Conservation (phyloP, 1,284 basidiomycete species). For the Malassezia nana region DNA sequence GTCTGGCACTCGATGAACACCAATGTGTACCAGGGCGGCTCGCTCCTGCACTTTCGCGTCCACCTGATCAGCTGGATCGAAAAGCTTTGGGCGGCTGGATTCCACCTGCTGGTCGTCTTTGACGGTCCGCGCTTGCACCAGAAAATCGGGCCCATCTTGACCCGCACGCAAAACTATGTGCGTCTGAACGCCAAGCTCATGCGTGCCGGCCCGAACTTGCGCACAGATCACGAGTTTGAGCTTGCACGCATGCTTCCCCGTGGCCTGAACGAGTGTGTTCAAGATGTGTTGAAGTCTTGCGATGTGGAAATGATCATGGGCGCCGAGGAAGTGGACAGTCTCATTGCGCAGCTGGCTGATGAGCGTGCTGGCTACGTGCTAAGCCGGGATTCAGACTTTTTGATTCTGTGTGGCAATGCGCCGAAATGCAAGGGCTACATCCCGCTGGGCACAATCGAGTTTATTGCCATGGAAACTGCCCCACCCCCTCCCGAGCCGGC, state of each 20-base stretch:
- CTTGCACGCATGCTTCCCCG: constrained; percentile 17
- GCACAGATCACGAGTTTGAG: constrained; percentile 14
- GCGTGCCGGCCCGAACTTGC: constrained; percentile 17
- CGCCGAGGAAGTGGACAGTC: constrained; percentile 14
- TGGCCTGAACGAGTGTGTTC: constrained; percentile 10
- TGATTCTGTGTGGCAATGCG: constrained; percentile 15
- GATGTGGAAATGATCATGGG: constrained; percentile 14
- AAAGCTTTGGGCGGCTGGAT: constrained; percentile 7
- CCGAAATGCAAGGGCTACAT: constrained; percentile 18
- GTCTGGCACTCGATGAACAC: constrained; percentile 21
- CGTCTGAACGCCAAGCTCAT: constrained; percentile 18
- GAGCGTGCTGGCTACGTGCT: constrained; percentile 18
- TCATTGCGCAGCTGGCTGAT: constrained; percentile 15
- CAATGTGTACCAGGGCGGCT: constrained; percentile 19
- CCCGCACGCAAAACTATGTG: constrained; percentile 17
- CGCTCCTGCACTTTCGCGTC: constrained; percentile 10
- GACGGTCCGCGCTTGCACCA: constrained; percentile 19
- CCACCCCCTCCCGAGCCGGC: background rate
- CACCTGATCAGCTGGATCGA: constrained; percentile 13
- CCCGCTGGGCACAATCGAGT: constrained; percentile 7
- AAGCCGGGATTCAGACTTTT: constrained; percentile 20
- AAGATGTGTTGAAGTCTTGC: constrained; percentile 3
- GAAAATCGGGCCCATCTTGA: constrained; percentile 13
- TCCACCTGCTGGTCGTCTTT: constrained; percentile 15
- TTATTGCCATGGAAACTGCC: constrained; percentile 10